Conservation (phyloP, 768 basidiomycete species). For the Boletus subcaerulescens region DNA sequence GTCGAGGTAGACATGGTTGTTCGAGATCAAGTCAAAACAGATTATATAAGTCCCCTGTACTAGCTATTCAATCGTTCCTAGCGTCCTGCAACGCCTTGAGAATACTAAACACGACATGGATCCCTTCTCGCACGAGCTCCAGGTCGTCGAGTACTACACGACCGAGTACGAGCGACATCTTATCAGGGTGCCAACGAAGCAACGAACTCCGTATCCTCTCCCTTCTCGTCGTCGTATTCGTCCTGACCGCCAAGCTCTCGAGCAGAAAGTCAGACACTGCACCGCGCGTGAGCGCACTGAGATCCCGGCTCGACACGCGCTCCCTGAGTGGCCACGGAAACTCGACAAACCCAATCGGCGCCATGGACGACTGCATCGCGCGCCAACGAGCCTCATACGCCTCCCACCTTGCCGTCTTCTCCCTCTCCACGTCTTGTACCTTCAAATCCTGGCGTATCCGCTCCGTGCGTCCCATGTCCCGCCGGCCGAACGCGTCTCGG, state of each 20-base stretch:
- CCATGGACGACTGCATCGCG: slow-evolving; percentile 30
- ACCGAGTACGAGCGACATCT: slow-evolving; percentile 44
- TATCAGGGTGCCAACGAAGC: slow-evolving; percentile 70
- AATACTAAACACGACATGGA: slow-evolving; percentile 40
- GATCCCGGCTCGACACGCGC: slow-evolving; percentile 12
- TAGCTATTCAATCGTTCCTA: slow-evolving; percentile 4
- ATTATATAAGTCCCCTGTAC: background rate
- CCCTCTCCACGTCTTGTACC: slow-evolving; percentile 41
- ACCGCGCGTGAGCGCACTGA: slow-evolving; percentile 36
- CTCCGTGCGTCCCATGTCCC: slow-evolving; percentile 51
- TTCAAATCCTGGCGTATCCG: slow-evolving; percentile 46
- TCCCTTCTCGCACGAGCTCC: slow-evolving; percentile 44
- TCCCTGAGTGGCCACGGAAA: slow-evolving; percentile 61
- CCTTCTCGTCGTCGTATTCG: slow-evolving; percentile 41
- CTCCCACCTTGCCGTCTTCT: slow-evolving; percentile 44
- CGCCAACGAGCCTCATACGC: slow-evolving; percentile 54
- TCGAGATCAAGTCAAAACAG: background rate
- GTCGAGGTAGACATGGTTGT: slow-evolving; percentile 43
- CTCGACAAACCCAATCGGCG: slow-evolving; percentile 42
- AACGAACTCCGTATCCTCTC: slow-evolving; percentile 58
- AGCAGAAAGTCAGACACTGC: slow-evolving; percentile 51
- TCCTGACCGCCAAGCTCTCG: slow-evolving; percentile 41
- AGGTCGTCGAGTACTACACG: slow-evolving; percentile 44
- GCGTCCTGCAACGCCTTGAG: slow-evolving; percentile 34
- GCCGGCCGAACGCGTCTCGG: slow-evolving; percentile 45